Percentiles rank a stretch among this genome's conserved stretches.
phyloP scores from a whole-genome alignment of 345 rosid species.

The Lepidium aucheri region DNA sequence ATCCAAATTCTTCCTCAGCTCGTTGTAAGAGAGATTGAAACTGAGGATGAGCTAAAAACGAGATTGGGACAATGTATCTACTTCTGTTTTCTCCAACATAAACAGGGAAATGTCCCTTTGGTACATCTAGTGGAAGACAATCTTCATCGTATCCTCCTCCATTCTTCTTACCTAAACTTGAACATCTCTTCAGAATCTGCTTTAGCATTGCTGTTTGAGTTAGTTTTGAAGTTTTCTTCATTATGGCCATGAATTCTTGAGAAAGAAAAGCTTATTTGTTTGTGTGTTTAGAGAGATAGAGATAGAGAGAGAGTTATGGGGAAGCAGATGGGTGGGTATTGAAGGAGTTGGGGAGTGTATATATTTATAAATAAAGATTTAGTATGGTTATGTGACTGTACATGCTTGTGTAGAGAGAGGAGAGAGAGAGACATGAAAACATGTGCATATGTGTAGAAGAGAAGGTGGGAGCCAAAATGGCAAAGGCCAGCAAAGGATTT shows the following conservation, averaged over 20 bases:
- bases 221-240: conserved; percentile 31
- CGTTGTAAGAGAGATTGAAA: conserved; percentile 64
- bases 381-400: conserved; percentile 25
- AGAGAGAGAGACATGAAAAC: conserved; percentile 23
- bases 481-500: conserved; percentile 29
- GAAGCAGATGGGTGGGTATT: conserved; percentile 20
- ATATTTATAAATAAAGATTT: conserved; percentile 20
- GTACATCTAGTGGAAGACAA: conserved; percentile 71
- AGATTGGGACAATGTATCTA: conserved; percentile 87
- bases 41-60: conserved; percentile 71
- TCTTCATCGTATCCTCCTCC: conserved; percentile 33
- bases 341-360: conserved; percentile 27
- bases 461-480: conserved; percentile 50
- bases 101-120: conserved; percentile 88
- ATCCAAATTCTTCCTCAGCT: conserved; percentile 96
- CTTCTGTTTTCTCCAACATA: conserved; percentile 83
- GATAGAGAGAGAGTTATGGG: conserved; percentile 6
- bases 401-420: background rate
- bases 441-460: conserved; percentile 36
- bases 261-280: conserved; percentile 1
- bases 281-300: background rate
- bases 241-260: conserved; percentile 35
- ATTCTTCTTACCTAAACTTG: conserved; percentile 56
- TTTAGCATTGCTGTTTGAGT: conserved; percentile 49
- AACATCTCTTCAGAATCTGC: conserved; percentile 60